Base-by-base conservation (phyloP, 345 rosid species). In the Luvunga scandens region DNA sequence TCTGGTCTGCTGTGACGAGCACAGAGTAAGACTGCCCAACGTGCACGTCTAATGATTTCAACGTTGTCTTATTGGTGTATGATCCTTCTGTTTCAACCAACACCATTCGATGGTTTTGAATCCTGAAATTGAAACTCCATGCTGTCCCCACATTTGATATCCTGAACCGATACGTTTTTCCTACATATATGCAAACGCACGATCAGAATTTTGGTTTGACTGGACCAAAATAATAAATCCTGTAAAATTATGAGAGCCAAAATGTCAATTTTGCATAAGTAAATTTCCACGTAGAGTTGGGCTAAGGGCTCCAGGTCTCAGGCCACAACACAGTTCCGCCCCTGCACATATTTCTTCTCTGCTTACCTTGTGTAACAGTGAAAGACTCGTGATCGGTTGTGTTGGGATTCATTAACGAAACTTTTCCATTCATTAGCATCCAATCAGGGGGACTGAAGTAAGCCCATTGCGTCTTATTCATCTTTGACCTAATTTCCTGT, bases 11-110 rank as follows among this genome's bases (percentile, higher is more conserved):
- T 31, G 90, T 86, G 82, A 91, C 79, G 19, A 91, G 90, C 67
- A 91, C 87, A 3, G 91, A 91, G 88, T 88, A 91, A 74, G 92
- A 88, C 73, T 91, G 94, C 48, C 91, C 92, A 22, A 91, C 89
- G 39, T 89, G 91, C 14, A 88, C 86, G 12, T 91, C 93, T 0
- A 88, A 84, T 18, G 86, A 84, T 53, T 86, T 83, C 74, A 89
- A 73, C 59, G 72, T 64, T 27, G 81, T 81, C 81, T 88, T 88
- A 73, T 83, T 77, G 42, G 92, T 86, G 80, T 91, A 90, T 1
- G 94, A 86, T 55, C 94, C 90, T 81, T 91, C 94, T 0, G 89
- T 86, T 86, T 91, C 94, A 24, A 91, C 92, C 77, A 91, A 74
- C 75, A 84, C 74, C 89, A 91, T 81, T 33, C 3, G 61, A 48